Evolutionary conservation across 352 stramenopile species (phyloP), one percentile per base, ranked within the genome.

Genomic region (Globisporangium heterothallicum): DNA sequence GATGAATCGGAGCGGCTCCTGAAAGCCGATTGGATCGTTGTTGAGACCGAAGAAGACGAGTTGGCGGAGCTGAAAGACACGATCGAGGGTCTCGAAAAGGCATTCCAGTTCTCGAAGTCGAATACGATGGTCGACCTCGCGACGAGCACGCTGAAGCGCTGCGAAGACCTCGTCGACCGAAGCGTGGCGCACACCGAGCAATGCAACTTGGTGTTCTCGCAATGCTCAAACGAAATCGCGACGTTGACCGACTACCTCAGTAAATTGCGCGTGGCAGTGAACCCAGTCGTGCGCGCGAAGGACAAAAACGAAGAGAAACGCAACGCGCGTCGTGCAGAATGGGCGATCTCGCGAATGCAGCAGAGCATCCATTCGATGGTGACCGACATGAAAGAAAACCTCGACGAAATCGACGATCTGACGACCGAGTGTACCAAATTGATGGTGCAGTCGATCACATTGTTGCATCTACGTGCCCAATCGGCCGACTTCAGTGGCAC

Each of bases 401-500:
- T 92, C 22, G 78, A 85, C 41, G 81, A 94, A 46, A 57, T 94
- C 22, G 81, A 94, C 60, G 74, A 92, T 46, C 64, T 94, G 4
- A 86, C 78, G 21, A 78, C 71, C 0, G 79, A 92, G 59, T 88
- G 81, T 56, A 92, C 74, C 12, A 86, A 89, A 66, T 68, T 94
- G 10, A 89, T 94, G 73, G 81, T 92, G 22, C 75, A 92, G 57
- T 72, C 78, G n/a, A 87, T 94, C 42, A 94, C 84, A 44, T 52
- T 94, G 57, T 59, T 94, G 50, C 84, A 94, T 56, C 73, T 92
- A 66, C 79, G 82, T 53, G 75, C 69, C 19, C 65, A 75, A 7
- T 92, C 84, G 6, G 77, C 78, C 4, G 84, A 94, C 49, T 94
- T 94, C 50, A 94, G 84, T 36, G 84, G 84, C 47, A 92, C 84